Conservation (phyloP, 1,284 basidiomycete species). For the Polyporus tsugae region DNA sequence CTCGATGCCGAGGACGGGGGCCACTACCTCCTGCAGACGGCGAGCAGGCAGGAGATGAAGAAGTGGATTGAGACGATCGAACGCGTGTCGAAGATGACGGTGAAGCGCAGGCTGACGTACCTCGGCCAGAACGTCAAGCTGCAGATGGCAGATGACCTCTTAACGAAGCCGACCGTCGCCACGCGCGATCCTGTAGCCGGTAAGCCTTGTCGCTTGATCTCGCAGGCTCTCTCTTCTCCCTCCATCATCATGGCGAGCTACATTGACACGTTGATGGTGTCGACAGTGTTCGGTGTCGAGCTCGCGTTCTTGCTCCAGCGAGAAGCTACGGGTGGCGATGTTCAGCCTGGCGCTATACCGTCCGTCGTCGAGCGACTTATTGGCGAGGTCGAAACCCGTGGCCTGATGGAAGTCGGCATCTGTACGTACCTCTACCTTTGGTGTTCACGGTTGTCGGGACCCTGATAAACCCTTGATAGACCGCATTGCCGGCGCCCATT, state of each 20-base stretch:
- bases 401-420: conserved; percentile 82
- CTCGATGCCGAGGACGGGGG: conserved; percentile 87
- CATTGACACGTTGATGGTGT: conserved; percentile 19
- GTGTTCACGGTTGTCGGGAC: neutral
- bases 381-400: conserved; percentile 74
- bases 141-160: conserved; percentile 74
- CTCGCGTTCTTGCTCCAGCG: conserved; percentile 72
- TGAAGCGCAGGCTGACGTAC: conserved; percentile 82
- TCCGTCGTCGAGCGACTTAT: conserved; percentile 71
- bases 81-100: conserved; percentile 72
- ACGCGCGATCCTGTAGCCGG: conserved; percentile 69
- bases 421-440: conserved; percentile 57
- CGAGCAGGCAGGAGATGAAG: conserved; percentile 70
- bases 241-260: neutral
- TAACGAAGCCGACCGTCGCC: conserved; percentile 52
- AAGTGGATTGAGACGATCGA: conserved; percentile 80
- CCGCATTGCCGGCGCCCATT: conserved; percentile 82
- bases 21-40: conserved; percentile 79
- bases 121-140: conserved; percentile 76
- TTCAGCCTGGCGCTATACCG: conserved; percentile 67
- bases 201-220: conserved; percentile 44
- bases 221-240: neutral
- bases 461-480: conserved; percentile 50
- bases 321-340: conserved; percentile 59
- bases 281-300: conserved; percentile 79